Percentiles rank a stretch among this genome's conserved stretches.
Conservation (phyloP, 441 rosid genomes). For the Populus trichocarpa region DNA sequence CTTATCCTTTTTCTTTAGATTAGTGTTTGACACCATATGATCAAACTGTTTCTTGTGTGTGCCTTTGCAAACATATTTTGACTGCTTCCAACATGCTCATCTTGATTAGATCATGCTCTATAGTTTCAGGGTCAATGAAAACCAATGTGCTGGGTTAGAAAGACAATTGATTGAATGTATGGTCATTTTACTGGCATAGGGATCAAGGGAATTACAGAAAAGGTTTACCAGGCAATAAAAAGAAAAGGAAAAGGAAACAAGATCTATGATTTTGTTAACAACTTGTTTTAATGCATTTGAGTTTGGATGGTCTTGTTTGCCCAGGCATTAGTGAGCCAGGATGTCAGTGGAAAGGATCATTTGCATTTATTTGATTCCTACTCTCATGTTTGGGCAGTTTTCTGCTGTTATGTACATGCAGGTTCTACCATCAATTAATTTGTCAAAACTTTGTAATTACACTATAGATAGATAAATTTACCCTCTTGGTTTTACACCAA, state of each 20-base stretch:
- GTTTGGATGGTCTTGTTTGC: not conserved
- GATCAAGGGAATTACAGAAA: not conserved
- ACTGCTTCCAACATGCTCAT: not conserved
- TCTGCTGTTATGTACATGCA: not conserved
- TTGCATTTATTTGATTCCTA: not conserved
- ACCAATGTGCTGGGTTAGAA: not conserved
- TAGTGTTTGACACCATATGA: not conserved
- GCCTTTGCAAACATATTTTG: not conserved
- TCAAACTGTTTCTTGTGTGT: not conserved
- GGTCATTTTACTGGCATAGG: not conserved
- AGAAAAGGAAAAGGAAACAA: not conserved
- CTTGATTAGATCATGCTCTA: not conserved
- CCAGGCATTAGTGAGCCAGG: not conserved
- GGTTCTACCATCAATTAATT: not conserved
- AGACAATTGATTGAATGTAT: not conserved
- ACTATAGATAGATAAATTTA: not conserved
- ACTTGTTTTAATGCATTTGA: not conserved
- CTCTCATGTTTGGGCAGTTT: not conserved
- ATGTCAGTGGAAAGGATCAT: not conserved
- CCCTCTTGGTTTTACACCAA: conserved; percentile 23
- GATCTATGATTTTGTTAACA: not conserved
- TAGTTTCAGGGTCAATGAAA: not conserved
- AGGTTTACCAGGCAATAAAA: not conserved
- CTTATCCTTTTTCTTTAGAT: not conserved
- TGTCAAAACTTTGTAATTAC: not conserved